phyloP scores from a whole-genome alignment of 805 yeast species.

The Myxozyma udenii region DNA sequence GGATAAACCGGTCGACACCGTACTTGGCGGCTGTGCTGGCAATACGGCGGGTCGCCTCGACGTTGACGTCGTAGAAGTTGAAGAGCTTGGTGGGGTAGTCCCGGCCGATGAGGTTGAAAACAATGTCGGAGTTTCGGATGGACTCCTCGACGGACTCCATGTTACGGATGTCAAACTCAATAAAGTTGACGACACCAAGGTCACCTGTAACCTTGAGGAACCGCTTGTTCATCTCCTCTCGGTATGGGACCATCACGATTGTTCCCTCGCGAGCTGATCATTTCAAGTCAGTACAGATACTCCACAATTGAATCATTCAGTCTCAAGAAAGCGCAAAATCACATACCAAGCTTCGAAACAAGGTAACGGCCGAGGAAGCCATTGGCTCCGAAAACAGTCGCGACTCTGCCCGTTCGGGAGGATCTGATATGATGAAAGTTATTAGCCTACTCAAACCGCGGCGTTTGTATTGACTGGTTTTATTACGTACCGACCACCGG shows the following conservation, averaged over 20 bases:
- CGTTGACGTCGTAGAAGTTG: constrained; percentile 76
- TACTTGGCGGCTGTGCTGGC: constrained; percentile 68
- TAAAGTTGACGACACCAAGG: constrained; percentile 79
- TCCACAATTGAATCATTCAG: not conserved
- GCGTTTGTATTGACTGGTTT: not conserved
- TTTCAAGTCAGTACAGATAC: not conserved
- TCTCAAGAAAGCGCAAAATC: not conserved
- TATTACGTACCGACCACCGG: constrained; percentile 54
- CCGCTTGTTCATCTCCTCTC: constrained; percentile 75
- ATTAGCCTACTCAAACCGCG: no score
- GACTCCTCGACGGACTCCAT: constrained; percentile 69
- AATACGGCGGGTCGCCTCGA: constrained; percentile 73
- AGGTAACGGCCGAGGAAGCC: constrained; percentile 77
- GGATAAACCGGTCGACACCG: constrained; percentile 70
- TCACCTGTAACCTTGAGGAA: constrained; percentile 81
- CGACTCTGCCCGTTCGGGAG: constrained; percentile 83
- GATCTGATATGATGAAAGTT: constrained; percentile 38
- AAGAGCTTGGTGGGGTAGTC: constrained; percentile 67
- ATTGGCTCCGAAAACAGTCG: constrained; percentile 80
- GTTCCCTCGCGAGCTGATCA: constrained; percentile 74
- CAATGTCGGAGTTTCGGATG: constrained; percentile 78
- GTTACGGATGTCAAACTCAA: constrained; percentile 80
- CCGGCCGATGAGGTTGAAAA: constrained; percentile 73
- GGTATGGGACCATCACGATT: constrained; percentile 67
- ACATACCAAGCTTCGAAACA: constrained; percentile 52